Conservation (phyloP, 2,329 filamentous ascomycete genomes). For the Thermoascus crustaceus region DNA sequence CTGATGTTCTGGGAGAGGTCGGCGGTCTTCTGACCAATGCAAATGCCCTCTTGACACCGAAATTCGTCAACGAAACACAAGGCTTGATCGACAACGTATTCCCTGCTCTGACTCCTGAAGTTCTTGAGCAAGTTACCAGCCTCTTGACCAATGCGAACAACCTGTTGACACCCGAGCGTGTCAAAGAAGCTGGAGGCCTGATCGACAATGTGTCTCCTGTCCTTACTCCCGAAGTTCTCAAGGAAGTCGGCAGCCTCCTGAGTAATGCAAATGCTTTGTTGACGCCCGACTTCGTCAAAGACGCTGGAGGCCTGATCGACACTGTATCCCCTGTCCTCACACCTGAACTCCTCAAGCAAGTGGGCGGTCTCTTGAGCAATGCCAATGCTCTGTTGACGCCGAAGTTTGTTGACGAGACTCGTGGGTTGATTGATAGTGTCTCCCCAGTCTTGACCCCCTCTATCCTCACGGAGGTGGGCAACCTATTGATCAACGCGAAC, state of each 20-base stretch:
- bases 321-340: constrained; percentile 17
- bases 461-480: constrained; percentile 14
- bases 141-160: constrained; percentile 17
- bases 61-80: constrained; percentile 9
- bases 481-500: constrained; percentile 16
- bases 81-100: constrained; percentile 17
- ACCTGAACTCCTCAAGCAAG: constrained; percentile 17
- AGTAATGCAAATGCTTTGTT: constrained; percentile 22
- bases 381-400: constrained; percentile 24
- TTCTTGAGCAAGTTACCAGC: constrained; percentile 15
- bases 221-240: constrained; percentile 14
- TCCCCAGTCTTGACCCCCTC: constrained; percentile 16
- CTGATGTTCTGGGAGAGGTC: too few relatives aligned
- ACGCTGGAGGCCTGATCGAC: constrained; percentile 16
- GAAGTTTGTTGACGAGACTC: constrained; percentile 18
- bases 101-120: constrained; percentile 16
- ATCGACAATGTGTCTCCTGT: constrained; percentile 12
- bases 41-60: constrained; percentile 5
- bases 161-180: constrained; percentile 15
- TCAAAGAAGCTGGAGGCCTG: constrained; percentile 10
- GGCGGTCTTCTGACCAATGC: constrained; percentile 7
- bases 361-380: constrained; percentile 17
- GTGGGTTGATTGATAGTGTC: constrained; percentile 15
- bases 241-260: constrained; percentile 13
- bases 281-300: constrained; percentile 22